Evolutionary conservation across 163 green algal species (phyloP).

Genomic region (Coccomyxa subellipsoidea): DNA sequence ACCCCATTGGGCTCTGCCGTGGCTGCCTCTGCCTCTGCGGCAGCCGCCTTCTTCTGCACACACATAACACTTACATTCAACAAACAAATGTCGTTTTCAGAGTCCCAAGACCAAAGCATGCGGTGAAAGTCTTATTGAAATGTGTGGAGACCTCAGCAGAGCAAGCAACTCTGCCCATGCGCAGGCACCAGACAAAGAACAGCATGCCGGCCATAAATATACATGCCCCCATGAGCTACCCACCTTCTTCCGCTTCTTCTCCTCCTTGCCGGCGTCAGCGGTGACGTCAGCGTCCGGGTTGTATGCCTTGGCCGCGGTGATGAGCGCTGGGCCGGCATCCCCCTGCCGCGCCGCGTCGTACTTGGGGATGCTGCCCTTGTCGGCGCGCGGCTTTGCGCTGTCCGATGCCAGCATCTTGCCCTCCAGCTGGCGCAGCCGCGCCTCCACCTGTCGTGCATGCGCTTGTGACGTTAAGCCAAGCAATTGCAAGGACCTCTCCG

Average conservation of each 20-base stretch:
- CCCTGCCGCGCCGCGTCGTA: constrained; percentile 69
- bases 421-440: constrained; percentile 92
- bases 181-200: not conserved
- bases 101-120: no score
- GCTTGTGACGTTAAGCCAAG: no score
- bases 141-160: no score
- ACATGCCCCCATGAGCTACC: not conserved
- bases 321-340: constrained; percentile 36
- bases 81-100: no score
- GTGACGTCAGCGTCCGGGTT: constrained; percentile 86
- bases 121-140: no score
- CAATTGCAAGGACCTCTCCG: no score
- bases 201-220: not conserved
- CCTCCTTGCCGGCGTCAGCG: constrained; percentile 27
- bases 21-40: not conserved
- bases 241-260: constrained; percentile 26
- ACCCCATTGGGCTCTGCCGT: not conserved
- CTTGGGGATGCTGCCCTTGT: constrained; percentile 64
- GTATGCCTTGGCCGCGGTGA: constrained; percentile 72
- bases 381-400: constrained; percentile 44
- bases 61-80: not conserved
- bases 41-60: not conserved
- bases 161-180: no score
- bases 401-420: constrained; percentile 68
- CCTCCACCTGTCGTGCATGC: constrained; percentile 77